Conservation (phyloP, 805 yeast species). For the Jamesozyma gamospora region DNA sequence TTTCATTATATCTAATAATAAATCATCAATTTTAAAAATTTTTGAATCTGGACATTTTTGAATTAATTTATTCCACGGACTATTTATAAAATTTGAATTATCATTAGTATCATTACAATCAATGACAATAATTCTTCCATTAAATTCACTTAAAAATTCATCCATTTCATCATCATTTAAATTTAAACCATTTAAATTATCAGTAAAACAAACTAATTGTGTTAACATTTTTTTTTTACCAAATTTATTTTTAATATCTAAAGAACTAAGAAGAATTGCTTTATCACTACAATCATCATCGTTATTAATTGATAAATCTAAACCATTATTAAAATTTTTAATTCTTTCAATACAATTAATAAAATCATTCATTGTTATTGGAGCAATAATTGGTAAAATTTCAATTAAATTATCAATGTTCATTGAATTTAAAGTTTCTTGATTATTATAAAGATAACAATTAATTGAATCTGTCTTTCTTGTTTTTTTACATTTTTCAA, state of each 20-base stretch:
- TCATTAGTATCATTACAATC: conserved; percentile 10
- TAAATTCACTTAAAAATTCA: conserved; percentile 15
- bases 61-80: conserved; percentile 16
- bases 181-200: conserved; percentile 18
- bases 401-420: conserved; percentile 16
- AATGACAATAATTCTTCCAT: conserved; percentile 14
- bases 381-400: conserved; percentile 15
- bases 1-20: conserved; percentile 11
- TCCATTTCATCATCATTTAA: conserved; percentile 18
- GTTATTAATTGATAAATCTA: neutral
- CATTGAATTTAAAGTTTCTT: conserved; percentile 12
- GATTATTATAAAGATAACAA: conserved; percentile 14
- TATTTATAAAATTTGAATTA: neutral
- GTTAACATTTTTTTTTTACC: conserved; percentile 15
- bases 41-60: conserved; percentile 11
- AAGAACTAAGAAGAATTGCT: conserved; percentile 17
- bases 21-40: conserved; percentile 11
- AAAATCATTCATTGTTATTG: conserved; percentile 11
- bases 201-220: conserved; percentile 22
- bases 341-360: conserved; percentile 6
- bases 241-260: conserved; percentile 19
- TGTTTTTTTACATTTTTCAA: conserved; percentile 19
- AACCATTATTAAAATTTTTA: conserved; percentile 1
- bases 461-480: conserved; percentile 27
- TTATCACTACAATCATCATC: conserved; percentile 11